Base-by-base conservation (phyloP, 441 rosid genomes). In the Euphorbia neoarborescens region DNA sequence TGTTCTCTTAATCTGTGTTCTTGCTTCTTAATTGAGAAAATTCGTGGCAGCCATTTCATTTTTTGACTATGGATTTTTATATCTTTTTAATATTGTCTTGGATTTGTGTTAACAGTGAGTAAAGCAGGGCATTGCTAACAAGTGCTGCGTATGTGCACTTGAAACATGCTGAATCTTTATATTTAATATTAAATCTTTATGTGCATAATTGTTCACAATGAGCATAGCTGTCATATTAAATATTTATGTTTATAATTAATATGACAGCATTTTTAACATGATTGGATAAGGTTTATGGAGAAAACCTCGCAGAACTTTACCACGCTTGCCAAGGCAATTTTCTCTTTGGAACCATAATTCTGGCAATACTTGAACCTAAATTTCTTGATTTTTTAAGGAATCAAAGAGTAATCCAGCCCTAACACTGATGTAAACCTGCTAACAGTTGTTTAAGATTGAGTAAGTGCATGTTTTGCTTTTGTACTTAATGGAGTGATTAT, bases 111-210 rank as follows among this genome's bases (percentile, higher is more conserved):
- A 73, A 79, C 90, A 92, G 96, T 73, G 98, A 88, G 77, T 96
- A 89, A 80, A 92, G 96, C 32, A 78, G 92, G 68, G 90, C 78
- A 32, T 73, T 92, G 76, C 75, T 92, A 38, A 90, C 91, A 57
- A 89, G 91, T 81, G 98, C 98, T 72, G 98, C 95, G 3, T 92
- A 87, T 77, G 89, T 92, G 35, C 96, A 92, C 76, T 80, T 92
- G 86, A 92, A 87, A 83, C 91, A 89, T 73, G 86, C 88, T 32
- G 98, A 92, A 73, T n/a, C n/a, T n/a, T n/a, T n/a, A n/a, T n/a
- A n/a, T n/a, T n/a, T n/a, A n/a, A n/a, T n/a, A n/a, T n/a, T n/a
- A n/a, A n/a, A n/a, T n/a, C n/a, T n/a, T n/a, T n/a, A n/a, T n/a
- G n/a, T n/a, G n/a, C n/a, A n/a, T n/a, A n/a, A n/a, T n/a, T n/a